A percentile compares a stretch with the other conserved stretches of the same genome.
These are phyloP conservation scores for Asterophora lycoperdoides DNA, from an alignment of 768 basidiomycete genomes.

Conservation along the genomic window DNA sequence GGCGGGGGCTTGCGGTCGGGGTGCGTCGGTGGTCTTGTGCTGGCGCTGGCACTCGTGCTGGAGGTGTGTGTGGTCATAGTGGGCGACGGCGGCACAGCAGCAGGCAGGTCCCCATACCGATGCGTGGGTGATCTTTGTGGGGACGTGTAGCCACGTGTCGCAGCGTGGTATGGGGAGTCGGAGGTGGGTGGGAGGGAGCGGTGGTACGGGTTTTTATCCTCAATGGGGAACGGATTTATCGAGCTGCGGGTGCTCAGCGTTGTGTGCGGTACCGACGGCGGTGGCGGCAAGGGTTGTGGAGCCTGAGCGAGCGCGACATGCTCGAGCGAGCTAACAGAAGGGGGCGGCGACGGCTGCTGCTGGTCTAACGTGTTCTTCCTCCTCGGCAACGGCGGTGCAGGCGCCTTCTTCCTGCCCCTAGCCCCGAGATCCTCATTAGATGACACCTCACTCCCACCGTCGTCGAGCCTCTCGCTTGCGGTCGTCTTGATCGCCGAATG, in stretches of 20 bases:
- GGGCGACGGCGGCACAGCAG: constrained; percentile 21
- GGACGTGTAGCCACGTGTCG: constrained; percentile 14
- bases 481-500: no score
- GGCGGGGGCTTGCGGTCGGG: constrained; percentile 43
- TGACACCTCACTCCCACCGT: neutral
- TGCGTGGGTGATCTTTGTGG: constrained; percentile 29
- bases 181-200: neutral
- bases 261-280: constrained; percentile 4
- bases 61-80: neutral
- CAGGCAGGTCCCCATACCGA: constrained; percentile 23
- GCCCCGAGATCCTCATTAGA: neutral
- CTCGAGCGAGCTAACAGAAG: constrained; percentile 42
- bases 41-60: neutral
- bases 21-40: constrained; percentile 43
- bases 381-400: constrained; percentile 28
- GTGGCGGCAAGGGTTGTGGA: constrained; percentile 3
- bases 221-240: constrained; percentile 7
- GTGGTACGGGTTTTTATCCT: constrained; percentile 12
- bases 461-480: no score
- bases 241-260: neutral
- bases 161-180: neutral
- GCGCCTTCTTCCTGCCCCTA: neutral
- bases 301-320: constrained; percentile 39
- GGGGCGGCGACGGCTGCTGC: constrained; percentile 33
- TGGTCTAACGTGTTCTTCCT: constrained; percentile 17